Evolutionary conservation across 495 filamentous ascomycete genomes (phyloP).

Genomic region (Podospora australis): DNA sequence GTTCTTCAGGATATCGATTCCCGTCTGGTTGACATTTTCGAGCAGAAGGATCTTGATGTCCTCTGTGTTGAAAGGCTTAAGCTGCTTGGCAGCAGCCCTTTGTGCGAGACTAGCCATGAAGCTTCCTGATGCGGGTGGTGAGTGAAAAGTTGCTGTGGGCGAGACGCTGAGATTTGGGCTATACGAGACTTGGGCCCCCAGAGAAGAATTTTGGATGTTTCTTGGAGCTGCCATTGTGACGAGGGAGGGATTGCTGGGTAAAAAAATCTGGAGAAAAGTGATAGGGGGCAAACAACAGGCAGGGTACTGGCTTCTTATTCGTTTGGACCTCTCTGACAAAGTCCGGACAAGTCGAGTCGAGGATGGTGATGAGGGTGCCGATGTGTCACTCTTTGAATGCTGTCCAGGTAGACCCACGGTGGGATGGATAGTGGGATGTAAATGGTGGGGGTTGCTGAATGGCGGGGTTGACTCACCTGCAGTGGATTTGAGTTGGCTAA

Average conservation of each 20-base stretch:
- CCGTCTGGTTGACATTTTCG: constrained; percentile 93
- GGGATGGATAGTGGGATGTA: constrained; percentile 6
- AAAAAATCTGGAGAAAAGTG: no score
- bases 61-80: constrained; percentile 92
- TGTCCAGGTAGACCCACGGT: constrained; percentile 9
- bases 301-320: constrained; percentile 3
- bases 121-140: constrained; percentile 43
- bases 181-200: constrained; percentile 42
- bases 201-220: constrained; percentile 30
- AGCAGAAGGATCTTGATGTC: constrained; percentile 95
- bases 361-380: background rate
- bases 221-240: constrained; percentile 35
- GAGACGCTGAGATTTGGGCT: constrained; percentile 42
- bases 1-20: constrained; percentile 66
- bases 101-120: constrained; percentile 26
- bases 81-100: constrained; percentile 53
- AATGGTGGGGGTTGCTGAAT: constrained; percentile 18
- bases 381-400: constrained; percentile 8
- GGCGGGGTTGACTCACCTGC: constrained; percentile 22
- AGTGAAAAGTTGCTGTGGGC: constrained; percentile 59
- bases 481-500: constrained; percentile 1
- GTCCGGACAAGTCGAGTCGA: background rate
- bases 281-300: background rate
- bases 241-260: no score
- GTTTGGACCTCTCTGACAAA: background rate